phyloP scores from a whole-genome alignment of 805 yeast species.

The Pichia nakasei region DNA sequence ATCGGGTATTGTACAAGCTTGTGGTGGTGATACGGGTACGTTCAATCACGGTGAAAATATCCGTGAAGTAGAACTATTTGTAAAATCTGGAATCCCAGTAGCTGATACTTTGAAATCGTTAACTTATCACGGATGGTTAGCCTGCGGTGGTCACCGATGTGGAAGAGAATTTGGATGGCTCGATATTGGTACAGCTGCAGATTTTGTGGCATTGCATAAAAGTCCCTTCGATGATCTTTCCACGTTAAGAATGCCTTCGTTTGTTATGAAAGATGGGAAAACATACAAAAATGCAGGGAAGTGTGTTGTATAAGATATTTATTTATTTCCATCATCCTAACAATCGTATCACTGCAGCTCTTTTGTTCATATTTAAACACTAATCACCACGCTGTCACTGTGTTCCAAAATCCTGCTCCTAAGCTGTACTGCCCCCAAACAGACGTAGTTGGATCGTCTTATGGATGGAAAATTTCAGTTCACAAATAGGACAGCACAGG shows the following conservation, averaged over 20 bases:
- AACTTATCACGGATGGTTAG: conserved; percentile 23
- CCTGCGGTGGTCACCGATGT: conserved; percentile 19
- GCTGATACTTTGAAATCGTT: conserved; percentile 14
- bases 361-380: too few species aligned
- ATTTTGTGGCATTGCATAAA: conserved; percentile 18
- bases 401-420: too few species aligned
- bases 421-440: too few species aligned
- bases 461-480: too few species aligned
- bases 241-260: conserved; percentile 14
- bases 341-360: too few species aligned
- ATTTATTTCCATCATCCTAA: neutral
- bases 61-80: conserved; percentile 22
- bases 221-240: conserved; percentile 14
- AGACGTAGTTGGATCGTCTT: too few species aligned
- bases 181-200: conserved; percentile 19
- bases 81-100: conserved; percentile 19
- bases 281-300: conserved; percentile 15
- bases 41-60: conserved; percentile 24
- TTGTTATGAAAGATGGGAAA: conserved; percentile 24
- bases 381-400: too few species aligned
- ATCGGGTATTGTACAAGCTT: conserved; percentile 19
- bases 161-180: conserved; percentile 23
- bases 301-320: conserved; percentile 18
- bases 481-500: too few species aligned
- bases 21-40: conserved; percentile 26